Evolutionary conservation across 2,329 filamentous ascomycete species (phyloP).

Genomic region (Fusarium aywerte): DNA sequence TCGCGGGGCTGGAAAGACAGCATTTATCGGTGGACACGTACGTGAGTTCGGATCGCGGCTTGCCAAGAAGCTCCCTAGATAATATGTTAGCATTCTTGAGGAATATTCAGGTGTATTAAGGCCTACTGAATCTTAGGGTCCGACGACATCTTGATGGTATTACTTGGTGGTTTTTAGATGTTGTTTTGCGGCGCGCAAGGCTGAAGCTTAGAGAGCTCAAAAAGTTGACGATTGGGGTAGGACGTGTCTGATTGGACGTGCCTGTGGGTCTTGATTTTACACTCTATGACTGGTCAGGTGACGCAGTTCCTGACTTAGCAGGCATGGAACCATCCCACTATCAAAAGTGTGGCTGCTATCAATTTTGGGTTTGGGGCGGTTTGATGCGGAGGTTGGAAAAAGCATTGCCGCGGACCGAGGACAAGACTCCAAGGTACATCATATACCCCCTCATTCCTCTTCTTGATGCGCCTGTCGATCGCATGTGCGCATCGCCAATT

Average conservation of each 20-base stretch:
- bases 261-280: neutral
- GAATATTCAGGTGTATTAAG: neutral
- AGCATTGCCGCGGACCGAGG: conserved; percentile 48
- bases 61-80: conserved; percentile 83
- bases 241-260: conserved; percentile 45
- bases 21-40: conserved; percentile 58
- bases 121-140: conserved; percentile 79
- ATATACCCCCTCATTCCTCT: conserved; percentile 35
- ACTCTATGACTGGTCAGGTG: conserved; percentile 37
- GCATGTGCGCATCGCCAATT: conserved; percentile 52
- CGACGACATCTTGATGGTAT: conserved; percentile 64
- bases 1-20: conserved; percentile 26
- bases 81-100: conserved; percentile 44
- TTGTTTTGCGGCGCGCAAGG: conserved; percentile 48
- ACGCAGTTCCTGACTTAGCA: conserved; percentile 14
- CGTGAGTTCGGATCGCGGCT: conserved; percentile 92
- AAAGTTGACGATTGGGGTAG: conserved; percentile 45
- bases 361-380: conserved; percentile 43
- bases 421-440: conserved; percentile 31
- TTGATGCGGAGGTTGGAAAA: conserved; percentile 47
- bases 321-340: conserved; percentile 5
- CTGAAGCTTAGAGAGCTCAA: conserved; percentile 50
- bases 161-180: conserved; percentile 30
- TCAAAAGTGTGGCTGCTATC: conserved; percentile 37
- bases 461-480: conserved; percentile 51